phyloP scores from a whole-genome alignment of 306 rosid species.

The Cucumis hystrix region DNA sequence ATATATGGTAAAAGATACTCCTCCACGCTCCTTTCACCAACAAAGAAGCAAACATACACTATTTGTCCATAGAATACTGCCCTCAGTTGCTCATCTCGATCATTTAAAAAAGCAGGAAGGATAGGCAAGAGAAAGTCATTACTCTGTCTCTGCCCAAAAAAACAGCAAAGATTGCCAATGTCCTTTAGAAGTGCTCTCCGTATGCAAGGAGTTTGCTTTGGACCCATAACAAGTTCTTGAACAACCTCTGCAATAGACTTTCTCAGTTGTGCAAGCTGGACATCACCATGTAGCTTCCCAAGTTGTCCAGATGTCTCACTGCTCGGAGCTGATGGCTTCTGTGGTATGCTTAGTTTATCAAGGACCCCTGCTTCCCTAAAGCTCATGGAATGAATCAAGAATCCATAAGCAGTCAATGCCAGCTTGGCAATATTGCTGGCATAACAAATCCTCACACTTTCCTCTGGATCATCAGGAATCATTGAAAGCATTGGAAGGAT shows the following conservation, averaged over 20 bases:
- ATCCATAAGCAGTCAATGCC: conserved; percentile 88
- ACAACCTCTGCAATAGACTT: conserved; percentile 93
- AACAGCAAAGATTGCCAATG: conserved; percentile 77
- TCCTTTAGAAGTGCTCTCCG: conserved; percentile 96
- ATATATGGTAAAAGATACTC: conserved; percentile 97
- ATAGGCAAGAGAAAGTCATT: conserved; percentile 88
- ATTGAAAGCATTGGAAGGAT: conserved; percentile 95
- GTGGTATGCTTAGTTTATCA: conserved; percentile 55
- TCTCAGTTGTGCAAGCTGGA: conserved; percentile 67
- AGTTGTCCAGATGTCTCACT: conserved; percentile 52
- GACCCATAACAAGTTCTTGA: conserved; percentile 99
- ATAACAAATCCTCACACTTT: conserved; percentile 93
- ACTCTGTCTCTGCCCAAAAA: conserved; percentile 95
- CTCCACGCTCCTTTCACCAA: conserved; percentile 96
- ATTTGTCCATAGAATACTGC: conserved; percentile 84
- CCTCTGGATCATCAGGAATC: conserved; percentile 99
- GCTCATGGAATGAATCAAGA: conserved; percentile 78
- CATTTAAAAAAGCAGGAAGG: conserved; percentile 94
- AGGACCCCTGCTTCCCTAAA: conserved; percentile 97
- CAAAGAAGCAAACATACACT: conserved; percentile 92
- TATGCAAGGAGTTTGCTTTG: conserved; percentile 94
- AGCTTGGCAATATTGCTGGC: conserved; percentile 89
- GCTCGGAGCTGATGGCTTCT: conserved; percentile 39
- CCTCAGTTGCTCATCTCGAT: conserved; percentile 84
- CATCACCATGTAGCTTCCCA: conserved; percentile 50